A percentile compares a stretch with the other conserved stretches of the same genome.
phyloP scores from a whole-genome alignment of 1,284 basidiomycete genomes.

The Ceratobasidium papillatum region DNA sequence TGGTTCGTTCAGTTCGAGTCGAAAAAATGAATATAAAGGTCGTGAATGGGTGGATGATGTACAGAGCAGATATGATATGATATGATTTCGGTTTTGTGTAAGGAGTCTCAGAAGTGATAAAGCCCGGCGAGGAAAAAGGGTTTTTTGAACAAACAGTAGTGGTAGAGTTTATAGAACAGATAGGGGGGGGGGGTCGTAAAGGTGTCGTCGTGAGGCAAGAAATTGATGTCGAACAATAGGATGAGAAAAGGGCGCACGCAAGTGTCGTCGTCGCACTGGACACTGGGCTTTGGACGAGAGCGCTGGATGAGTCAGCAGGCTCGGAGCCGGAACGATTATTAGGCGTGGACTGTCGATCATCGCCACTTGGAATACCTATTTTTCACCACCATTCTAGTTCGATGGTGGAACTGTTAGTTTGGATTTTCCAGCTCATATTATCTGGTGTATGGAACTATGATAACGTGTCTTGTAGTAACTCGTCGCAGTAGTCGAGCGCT shows the following conservation, averaged over 20 bases:
- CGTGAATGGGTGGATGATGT: neutral
- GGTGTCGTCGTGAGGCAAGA: neutral
- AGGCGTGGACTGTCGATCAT: neutral
- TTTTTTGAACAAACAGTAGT: neutral
- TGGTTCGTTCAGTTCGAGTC: neutral
- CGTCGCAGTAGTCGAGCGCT: neutral
- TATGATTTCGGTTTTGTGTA: neutral
- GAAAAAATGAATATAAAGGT: neutral
- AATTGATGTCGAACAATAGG: neutral
- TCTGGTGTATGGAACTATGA: neutral
- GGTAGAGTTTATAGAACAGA: neutral
- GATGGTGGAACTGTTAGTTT: neutral
- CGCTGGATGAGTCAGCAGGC: conserved; percentile 3
- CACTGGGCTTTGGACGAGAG: neutral
- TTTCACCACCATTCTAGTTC: neutral
- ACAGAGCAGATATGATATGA: neutral
- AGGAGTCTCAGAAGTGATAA: neutral
- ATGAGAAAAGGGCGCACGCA: neutral
- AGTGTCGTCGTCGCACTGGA: conserved; percentile 19
- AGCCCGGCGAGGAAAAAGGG: neutral
- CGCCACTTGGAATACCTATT: neutral
- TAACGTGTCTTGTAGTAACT: neutral
- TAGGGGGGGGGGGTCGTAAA: conserved; percentile 7
- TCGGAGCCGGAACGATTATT: conserved; percentile 9
- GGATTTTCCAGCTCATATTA: neutral